These are phyloP conservation scores for Bipolaris oryzae DNA, from an alignment of 2,329 filamentous ascomycete genomes.

Conservation along the genomic window DNA sequence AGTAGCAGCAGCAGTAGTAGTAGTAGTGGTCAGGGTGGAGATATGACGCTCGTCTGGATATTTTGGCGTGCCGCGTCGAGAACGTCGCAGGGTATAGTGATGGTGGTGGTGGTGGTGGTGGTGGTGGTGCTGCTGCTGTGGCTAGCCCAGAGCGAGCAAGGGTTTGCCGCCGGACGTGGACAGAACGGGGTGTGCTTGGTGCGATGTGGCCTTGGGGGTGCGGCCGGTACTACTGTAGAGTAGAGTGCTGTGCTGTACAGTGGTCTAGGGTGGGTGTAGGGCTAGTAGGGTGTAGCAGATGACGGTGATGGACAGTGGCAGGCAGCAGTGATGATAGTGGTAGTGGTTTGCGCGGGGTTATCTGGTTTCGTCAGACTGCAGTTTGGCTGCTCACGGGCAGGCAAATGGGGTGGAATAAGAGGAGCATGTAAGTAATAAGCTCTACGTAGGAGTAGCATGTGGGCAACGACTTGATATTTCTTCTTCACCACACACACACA, in stretches of 20 bases:
- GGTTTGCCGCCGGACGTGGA: slow-evolving; percentile 3
- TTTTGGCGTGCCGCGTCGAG: slow-evolving; percentile 27
- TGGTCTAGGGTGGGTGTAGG: background rate
- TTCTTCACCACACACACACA: slow-evolving; percentile 14
- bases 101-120: too few species aligned
- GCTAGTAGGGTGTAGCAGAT: background rate
- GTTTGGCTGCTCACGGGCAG: background rate
- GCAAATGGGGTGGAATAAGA: background rate
- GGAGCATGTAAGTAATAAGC: background rate
- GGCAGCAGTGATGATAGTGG: background rate
- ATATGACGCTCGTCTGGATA: slow-evolving; percentile 35
- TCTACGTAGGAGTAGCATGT: background rate
- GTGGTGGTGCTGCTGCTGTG: slow-evolving; percentile 13
- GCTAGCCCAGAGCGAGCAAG: slow-evolving; percentile 16
- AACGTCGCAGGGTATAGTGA: slow-evolving; percentile 28
- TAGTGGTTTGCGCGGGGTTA: background rate
- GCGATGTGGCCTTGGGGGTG: background rate
- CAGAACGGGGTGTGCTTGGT: background rate
- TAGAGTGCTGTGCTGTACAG: background rate
- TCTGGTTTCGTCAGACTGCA: too few species aligned
- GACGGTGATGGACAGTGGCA: background rate
- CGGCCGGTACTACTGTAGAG: background rate
- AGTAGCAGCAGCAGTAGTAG: too few species aligned
- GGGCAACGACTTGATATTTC: slow-evolving; percentile 12
- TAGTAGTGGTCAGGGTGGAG: slow-evolving; percentile 17